phyloP scores from a whole-genome alignment of 768 basidiomycete genomes.

The Tylopilus intermedius region DNA sequence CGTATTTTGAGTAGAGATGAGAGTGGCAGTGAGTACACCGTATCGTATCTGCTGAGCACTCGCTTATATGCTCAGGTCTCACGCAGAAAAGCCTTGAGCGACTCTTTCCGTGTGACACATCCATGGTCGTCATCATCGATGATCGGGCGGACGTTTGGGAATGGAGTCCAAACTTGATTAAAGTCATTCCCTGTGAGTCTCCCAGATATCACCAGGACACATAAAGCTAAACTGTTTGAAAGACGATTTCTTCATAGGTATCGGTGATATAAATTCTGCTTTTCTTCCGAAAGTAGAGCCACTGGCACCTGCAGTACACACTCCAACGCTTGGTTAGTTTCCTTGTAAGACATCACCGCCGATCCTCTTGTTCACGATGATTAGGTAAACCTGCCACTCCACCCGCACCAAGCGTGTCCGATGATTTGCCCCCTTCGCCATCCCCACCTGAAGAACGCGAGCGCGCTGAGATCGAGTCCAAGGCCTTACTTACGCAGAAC shows the following conservation, averaged over 20 bases:
- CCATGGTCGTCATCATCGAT: constrained; percentile 99
- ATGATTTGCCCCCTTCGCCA: constrained; percentile 7
- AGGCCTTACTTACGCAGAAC: constrained; percentile 63
- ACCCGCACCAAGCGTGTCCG: constrained; percentile 17
- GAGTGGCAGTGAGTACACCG: constrained; percentile 75
- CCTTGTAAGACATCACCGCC: not conserved
- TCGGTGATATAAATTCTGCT: constrained; percentile 96
- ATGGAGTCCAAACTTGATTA: constrained; percentile 93
- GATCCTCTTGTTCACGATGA: constrained; percentile 10
- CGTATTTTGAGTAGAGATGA: constrained; percentile 91
- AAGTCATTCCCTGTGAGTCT: constrained; percentile 87
- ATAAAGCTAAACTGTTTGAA: constrained; percentile 4
- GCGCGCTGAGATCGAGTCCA: constrained; percentile 41
- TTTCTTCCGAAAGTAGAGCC: constrained; percentile 81
- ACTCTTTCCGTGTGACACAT: constrained; percentile 93
- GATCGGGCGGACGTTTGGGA: constrained; percentile 99
- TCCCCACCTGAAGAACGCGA: constrained; percentile 39
- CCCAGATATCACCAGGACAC: not conserved
- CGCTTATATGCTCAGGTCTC: constrained; percentile 49
- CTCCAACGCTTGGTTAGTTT: constrained; percentile 24
- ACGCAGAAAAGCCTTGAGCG: constrained; percentile 90
- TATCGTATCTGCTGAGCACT: not conserved
- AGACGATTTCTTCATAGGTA: constrained; percentile 98
- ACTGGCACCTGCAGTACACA: constrained; percentile 22
- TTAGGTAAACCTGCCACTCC: constrained; percentile 18